Conservation (phyloP, 306 rosid genomes). For the Begonia fuchsioides region DNA sequence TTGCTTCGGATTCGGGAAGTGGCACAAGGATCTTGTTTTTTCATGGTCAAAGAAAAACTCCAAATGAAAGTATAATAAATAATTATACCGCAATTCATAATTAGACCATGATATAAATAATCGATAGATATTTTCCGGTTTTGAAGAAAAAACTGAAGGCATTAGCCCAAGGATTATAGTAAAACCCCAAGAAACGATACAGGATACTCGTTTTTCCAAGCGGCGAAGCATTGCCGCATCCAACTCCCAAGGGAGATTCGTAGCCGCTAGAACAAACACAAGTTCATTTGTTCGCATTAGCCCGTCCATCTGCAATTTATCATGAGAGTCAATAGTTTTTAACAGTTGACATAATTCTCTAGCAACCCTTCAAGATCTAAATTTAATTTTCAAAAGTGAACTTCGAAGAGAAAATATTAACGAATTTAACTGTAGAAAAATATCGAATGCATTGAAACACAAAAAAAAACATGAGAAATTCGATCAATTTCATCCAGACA, state of each 20-base stretch:
- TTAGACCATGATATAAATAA: too few species aligned
- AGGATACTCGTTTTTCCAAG: constrained; percentile 98
- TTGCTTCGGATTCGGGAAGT: constrained; percentile 89
- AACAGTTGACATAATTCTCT: neutral
- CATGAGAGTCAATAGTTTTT: constrained; percentile 19
- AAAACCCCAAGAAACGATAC: neutral
- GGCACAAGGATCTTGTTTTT: constrained; percentile 78
- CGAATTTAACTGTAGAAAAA: too few species aligned
- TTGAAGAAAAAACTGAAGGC: too few species aligned
- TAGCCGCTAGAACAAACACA: constrained; percentile 93
- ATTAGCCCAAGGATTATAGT: too few species aligned
- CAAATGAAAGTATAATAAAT: neutral
- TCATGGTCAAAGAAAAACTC: constrained; percentile 31
- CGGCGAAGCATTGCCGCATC: constrained; percentile 99
- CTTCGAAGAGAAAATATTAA: too few species aligned
- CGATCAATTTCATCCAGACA: too few species aligned
- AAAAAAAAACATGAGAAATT: too few species aligned
- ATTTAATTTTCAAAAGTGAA: too few species aligned
- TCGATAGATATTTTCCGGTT: too few species aligned
- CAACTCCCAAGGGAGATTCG: constrained; percentile 96
- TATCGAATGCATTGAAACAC: too few species aligned
- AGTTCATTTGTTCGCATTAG: constrained; percentile 58
- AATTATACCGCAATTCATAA: too few species aligned
- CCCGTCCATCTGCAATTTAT: constrained; percentile 91
- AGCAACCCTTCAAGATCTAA: too few species aligned